Evolutionary conservation across 352 stramenopile species (phyloP).

Genomic region (Elongisporangium undulatum): DNA sequence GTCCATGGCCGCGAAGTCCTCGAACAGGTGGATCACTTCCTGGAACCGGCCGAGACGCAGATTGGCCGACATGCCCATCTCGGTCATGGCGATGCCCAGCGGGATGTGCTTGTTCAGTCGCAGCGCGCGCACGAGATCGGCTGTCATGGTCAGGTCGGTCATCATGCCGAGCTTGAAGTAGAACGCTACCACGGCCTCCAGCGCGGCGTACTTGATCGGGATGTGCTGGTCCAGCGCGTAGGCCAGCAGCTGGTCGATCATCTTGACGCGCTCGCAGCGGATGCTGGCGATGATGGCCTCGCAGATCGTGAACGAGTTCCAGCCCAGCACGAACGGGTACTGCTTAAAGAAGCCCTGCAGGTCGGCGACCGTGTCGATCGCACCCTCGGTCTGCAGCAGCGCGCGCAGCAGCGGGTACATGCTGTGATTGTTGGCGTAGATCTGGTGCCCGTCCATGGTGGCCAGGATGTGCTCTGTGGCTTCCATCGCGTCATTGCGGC

Average conservation of each 20-base stretch:
- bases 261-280: constrained; percentile 31
- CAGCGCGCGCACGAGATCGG: constrained; percentile 57
- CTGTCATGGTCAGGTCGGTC: constrained; percentile 50
- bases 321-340: constrained; percentile 46
- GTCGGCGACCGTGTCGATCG: constrained; percentile 24
- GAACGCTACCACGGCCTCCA: constrained; percentile 65
- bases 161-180: constrained; percentile 67
- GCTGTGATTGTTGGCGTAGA: constrained; percentile 39
- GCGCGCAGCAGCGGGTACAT: constrained; percentile 39
- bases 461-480: constrained; percentile 40
- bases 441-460: constrained; percentile 55
- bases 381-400: constrained; percentile 22
- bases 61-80: constrained; percentile 74
- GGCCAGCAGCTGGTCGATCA: constrained; percentile 60
- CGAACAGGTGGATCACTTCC: constrained; percentile 66
- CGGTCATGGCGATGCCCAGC: constrained; percentile 62
- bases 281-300: constrained; percentile 59
- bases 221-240: constrained; percentile 59
- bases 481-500: constrained; percentile 24
- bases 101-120: constrained; percentile 74
- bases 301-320: constrained; percentile 61
- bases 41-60: constrained; percentile 45
- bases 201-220: constrained; percentile 70
- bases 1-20: constrained; percentile 64
- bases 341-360: constrained; percentile 43